Evolutionary conservation across 805 yeast genomes (phyloP).

Genomic region (Metschnikowia similis): DNA sequence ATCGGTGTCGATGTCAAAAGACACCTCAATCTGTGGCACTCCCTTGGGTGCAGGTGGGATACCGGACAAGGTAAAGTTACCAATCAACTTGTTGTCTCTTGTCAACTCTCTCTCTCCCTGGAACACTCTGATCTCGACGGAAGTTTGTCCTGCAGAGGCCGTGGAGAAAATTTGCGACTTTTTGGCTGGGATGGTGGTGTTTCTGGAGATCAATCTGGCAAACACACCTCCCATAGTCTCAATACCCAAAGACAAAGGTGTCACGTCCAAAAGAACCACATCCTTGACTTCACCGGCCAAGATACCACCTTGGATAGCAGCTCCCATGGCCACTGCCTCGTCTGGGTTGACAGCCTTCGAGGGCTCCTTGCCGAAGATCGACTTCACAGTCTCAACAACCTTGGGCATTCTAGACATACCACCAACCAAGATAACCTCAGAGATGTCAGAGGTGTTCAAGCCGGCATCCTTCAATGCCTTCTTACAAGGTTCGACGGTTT

Average conservation of each 20-base stretch:
- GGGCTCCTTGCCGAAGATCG: conserved; percentile 77
- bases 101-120: conserved; percentile 99
- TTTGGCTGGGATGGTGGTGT: conserved; percentile 96
- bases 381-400: conserved; percentile 71
- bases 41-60: conserved; percentile 96
- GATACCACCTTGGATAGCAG: conserved; percentile 97
- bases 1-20: conserved; percentile 95
- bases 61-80: conserved; percentile 93
- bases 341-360: conserved; percentile 93
- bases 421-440: conserved; percentile 82
- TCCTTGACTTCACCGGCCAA: conserved; percentile 93
- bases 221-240: conserved; percentile 98
- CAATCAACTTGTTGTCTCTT: conserved; percentile 95
- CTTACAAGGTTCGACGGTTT: conserved; percentile 71
- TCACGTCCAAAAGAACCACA: conserved; percentile 82
- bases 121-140: conserved; percentile 96
- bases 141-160: conserved; percentile 94
- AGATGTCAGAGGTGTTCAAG: conserved; percentile 57
- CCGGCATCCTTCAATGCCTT: conserved; percentile 81
- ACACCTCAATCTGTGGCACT: conserved; percentile 90
- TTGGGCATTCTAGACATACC: conserved; percentile 94
- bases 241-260: conserved; percentile 89
- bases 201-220: conserved; percentile 85
- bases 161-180: conserved; percentile 94
- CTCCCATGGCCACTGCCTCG: conserved; percentile 94